Percentiles rank a stretch among this genome's conserved stretches.
phyloP scores from a whole-genome alignment of 345 rosid genomes.

The Alliaria petiolata region DNA sequence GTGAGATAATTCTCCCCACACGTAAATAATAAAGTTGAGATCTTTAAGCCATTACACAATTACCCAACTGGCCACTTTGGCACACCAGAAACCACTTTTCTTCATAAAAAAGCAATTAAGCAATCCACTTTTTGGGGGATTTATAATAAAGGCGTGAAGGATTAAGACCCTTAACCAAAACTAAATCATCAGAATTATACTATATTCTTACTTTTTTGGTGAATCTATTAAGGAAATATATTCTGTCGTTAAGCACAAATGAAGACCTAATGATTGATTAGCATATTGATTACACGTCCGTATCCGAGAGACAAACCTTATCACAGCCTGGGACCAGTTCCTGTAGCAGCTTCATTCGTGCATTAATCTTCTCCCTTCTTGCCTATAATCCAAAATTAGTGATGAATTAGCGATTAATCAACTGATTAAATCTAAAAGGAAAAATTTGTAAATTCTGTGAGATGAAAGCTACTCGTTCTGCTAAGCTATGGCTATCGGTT shows the following conservation, averaged over 20 bases:
- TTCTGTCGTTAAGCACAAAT: conserved; percentile 28
- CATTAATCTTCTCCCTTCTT: conserved; percentile 75
- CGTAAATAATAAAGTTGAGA: conserved; percentile 1
- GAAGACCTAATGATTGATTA: conserved; percentile 46
- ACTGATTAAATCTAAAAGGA: conserved; percentile 9
- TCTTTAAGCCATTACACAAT: conserved; percentile 18
- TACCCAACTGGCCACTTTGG: conserved; percentile 21
- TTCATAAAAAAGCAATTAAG: conserved; percentile 17
- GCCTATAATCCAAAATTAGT: conserved; percentile 40
- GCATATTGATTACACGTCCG: conserved; percentile 23
- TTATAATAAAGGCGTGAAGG: not conserved
- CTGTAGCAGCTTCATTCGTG: conserved; percentile 71
- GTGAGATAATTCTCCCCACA: conserved; percentile 14
- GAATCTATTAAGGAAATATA: conserved; percentile 31
- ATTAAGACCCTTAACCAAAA: conserved; percentile 17
- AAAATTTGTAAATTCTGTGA: not conserved
- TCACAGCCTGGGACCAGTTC: conserved; percentile 87
- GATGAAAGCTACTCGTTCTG: conserved; percentile 53
- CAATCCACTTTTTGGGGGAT: conserved; percentile 15
- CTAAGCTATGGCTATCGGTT: conserved; percentile 78
- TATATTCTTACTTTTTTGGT: conserved; percentile 6
- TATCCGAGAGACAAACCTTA: conserved; percentile 51
- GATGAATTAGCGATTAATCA: conserved; percentile 1
- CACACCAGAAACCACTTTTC: conserved; percentile 27
- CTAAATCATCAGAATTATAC: not conserved